Evolutionary conservation across 805 yeast genomes (phyloP).

Genomic region (Candida methanosorbosa): DNA sequence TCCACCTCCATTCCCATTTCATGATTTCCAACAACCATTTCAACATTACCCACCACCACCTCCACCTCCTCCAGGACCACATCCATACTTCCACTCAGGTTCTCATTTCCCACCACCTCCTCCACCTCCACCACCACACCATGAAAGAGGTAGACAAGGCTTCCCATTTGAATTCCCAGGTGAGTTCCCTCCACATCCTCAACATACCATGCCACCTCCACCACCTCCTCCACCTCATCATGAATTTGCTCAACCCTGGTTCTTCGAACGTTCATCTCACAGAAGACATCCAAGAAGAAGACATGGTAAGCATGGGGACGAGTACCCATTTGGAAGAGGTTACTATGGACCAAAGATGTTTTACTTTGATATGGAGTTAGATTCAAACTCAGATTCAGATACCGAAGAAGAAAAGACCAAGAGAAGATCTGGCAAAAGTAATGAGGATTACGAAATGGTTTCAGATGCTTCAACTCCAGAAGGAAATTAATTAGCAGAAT

Average conservation of each 20-base stretch:
- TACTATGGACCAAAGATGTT: too few species aligned
- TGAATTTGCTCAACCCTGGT: background rate
- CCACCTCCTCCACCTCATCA: slow-evolving; percentile 1
- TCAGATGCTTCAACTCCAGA: background rate
- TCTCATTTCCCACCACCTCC: slow-evolving; percentile 1
- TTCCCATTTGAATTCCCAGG: slow-evolving; percentile 1
- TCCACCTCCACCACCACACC: slow-evolving; percentile 2
- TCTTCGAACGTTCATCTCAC: background rate
- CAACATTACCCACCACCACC: slow-evolving; percentile 1
- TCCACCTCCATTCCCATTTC: too few species aligned
- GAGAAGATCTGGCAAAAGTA: too few species aligned
- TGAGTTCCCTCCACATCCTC: background rate
- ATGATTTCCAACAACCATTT: too few species aligned
- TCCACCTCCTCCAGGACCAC: slow-evolving; percentile 1
- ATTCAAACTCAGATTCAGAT: too few species aligned
- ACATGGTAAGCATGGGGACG: too few species aligned
- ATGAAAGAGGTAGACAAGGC: slow-evolving; percentile 1
- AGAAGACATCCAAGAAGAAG: too few species aligned
- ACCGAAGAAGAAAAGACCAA: too few species aligned
- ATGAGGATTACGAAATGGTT: background rate
- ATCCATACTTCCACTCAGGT: background rate
- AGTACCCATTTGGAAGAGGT: too few species aligned
- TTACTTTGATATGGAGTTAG: too few species aligned
- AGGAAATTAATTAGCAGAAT: too few species aligned
- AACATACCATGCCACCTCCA: background rate